phyloP scores from a whole-genome alignment of 257 asterid species.

The Buddleja alternifolia region DNA sequence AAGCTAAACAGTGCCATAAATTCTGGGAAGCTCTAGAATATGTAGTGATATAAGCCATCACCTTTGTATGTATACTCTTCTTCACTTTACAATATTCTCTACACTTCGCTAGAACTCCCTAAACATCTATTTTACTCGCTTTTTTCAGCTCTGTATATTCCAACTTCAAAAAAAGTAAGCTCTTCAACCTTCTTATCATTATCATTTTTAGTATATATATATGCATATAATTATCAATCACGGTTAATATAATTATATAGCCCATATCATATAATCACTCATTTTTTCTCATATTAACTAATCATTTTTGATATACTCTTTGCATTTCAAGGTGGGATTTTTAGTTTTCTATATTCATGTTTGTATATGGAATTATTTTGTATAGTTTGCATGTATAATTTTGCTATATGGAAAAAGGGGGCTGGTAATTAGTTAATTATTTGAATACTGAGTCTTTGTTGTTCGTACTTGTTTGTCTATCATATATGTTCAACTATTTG shows the following conservation, averaged over 20 bases:
- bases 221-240: background rate
- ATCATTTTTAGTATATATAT: background rate
- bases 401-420: background rate
- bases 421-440: background rate
- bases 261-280: background rate
- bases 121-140: background rate
- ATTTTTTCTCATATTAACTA: background rate
- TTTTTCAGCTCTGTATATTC: background rate
- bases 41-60: conserved; percentile 33
- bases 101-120: conserved; percentile 14
- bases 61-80: conserved; percentile 19
- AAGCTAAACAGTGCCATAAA: too few relatives aligned
- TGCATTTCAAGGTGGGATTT: background rate
- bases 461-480: background rate
- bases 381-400: background rate
- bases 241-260: background rate
- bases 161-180: conserved; percentile 24
- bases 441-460: background rate
- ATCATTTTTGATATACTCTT: background rate
- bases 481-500: background rate
- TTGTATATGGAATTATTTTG: background rate
- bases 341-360: background rate
- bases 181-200: conserved; percentile 4
- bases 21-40: conserved; percentile 50
- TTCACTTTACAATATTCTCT: background rate